Evolutionary conservation across 1,284 basidiomycete species (phyloP), one percentile per base, ranked within the genome.

Genomic region (Moesziomyces sp.): DNA sequence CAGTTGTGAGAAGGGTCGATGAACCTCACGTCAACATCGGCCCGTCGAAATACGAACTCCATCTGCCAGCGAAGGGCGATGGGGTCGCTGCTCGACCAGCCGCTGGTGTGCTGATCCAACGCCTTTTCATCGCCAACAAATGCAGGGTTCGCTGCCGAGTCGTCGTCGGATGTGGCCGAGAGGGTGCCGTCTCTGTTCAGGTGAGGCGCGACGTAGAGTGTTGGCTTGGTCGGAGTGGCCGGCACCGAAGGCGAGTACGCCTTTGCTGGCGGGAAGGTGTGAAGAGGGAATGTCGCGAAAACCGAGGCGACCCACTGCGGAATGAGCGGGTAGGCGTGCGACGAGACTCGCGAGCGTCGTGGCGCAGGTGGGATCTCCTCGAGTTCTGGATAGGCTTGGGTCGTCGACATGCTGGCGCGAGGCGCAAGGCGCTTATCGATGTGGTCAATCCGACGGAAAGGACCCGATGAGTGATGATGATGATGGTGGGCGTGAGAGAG

Each of bases 31-130:
- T 77, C 67, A 38, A 74, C 73, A 18, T 71, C 64, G 23, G 68
- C 69, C 8, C 46, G 47, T 7, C 78, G 74, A 28, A 79, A 74
- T 8, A 74, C 23, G 21, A 81, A 59, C 52, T 79, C 76, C 64
- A 82, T 74, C 49, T 82, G 80, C 79, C 79, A 81, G 7, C 75
- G 65, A 14, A 82, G 58, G 11, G 76, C 70, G 16, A 76, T 69
- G 0, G 80, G 79, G 28, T 82, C 79, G 16, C 71, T 68, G 51
- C 79, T 81, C 0, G 77, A 69, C 80, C 80, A 82, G 16, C 58
- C 65, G 11, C 21, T 13, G 3, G 60, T 45, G 18, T 30, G 47
- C 8, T n/a, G n/a, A 11, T 13, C 8, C 3, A 19, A 28, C 3
- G 21, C 16, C 45, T 58, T 55, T 5, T 62, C 52, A 11, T 68